Conservation (phyloP, 106 monocot genomes). For the Dendrobium chrysotoxum region DNA sequence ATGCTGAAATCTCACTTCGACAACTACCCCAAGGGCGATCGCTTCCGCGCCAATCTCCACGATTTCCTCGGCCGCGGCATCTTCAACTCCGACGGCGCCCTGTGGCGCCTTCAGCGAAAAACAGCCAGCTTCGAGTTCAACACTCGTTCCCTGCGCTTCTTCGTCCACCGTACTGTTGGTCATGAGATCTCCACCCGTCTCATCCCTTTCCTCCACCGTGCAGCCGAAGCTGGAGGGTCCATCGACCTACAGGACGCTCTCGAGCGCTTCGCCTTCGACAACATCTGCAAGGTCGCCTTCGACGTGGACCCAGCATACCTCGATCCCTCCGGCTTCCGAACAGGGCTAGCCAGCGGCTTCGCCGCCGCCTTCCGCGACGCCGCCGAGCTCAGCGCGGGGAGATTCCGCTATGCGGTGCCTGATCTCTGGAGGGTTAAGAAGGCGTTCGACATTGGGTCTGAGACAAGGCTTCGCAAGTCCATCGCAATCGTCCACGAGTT, state of each 20-base stretch:
- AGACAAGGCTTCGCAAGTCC: conserved; percentile 20
- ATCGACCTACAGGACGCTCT: conserved; percentile 29
- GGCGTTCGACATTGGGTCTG: conserved; percentile 22
- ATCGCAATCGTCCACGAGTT: conserved; percentile 25
- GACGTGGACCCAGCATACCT: conserved; percentile 18
- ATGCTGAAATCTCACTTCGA: conserved; percentile 19
- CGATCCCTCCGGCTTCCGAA: not conserved
- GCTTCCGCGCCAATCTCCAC: not conserved
- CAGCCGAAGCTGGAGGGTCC: not conserved
- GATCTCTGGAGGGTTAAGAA: conserved; percentile 28
- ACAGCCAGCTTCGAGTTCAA: conserved; percentile 30
- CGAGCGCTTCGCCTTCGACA: conserved; percentile 31
- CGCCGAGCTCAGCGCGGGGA: conserved; percentile 15
- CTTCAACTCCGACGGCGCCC: conserved; percentile 27
- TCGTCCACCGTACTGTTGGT: conserved; percentile 8
- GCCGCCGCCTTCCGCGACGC: conserved; percentile 19
- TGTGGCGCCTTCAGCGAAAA: conserved; percentile 21
- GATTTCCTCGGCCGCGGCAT: conserved; percentile 25
- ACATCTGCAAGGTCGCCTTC: conserved; percentile 30
- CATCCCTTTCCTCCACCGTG: conserved; percentile 10
- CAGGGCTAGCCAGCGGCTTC: not conserved
- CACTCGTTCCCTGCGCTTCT: conserved; percentile 21
- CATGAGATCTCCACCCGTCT: conserved; percentile 20
- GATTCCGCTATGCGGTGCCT: conserved; percentile 26
- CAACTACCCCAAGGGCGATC: conserved; percentile 19